A percentile compares a stretch with the other conserved stretches of the same genome.
Conservation (phyloP, 768 basidiomycete species). For the Tephrocybe sp. region DNA sequence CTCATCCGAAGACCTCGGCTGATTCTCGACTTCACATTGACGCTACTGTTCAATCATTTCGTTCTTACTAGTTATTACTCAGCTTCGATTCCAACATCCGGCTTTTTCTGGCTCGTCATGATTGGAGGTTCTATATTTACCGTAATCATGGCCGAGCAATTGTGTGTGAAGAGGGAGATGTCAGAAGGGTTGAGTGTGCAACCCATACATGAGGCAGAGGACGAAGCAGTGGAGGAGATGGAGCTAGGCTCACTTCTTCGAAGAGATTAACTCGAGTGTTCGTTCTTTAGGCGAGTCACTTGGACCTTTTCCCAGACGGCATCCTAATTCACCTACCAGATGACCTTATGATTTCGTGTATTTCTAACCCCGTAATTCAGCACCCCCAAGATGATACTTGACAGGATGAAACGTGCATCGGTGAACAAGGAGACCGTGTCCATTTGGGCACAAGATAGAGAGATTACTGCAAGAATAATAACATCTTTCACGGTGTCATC, state of each 20-base stretch:
- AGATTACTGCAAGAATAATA: not conserved
- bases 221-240: conserved; percentile 61
- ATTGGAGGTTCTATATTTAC: conserved; percentile 67
- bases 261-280: conserved; percentile 29
- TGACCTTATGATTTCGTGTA: conserved; percentile 13
- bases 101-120: conserved; percentile 91
- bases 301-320: not conserved
- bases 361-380: conserved; percentile 8
- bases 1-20: conserved; percentile 90
- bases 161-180: conserved; percentile 92
- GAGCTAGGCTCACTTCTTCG: conserved; percentile 47
- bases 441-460: not conserved
- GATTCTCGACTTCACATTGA: conserved; percentile 92
- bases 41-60: conserved; percentile 87
- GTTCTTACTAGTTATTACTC: conserved; percentile 94
- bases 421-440: conserved; percentile 9
- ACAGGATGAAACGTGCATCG: not conserved
- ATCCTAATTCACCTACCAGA: conserved; percentile 5
- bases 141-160: conserved; percentile 83
- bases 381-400: not conserved
- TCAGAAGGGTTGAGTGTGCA: conserved; percentile 68
- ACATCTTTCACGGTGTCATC: not conserved
- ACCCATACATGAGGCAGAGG: conserved; percentile 41
- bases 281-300: conserved; percentile 3
- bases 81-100: conserved; percentile 75